Conservation (phyloP, 2,329 filamentous ascomycete species). For the Pleurostoma richardsiae region DNA sequence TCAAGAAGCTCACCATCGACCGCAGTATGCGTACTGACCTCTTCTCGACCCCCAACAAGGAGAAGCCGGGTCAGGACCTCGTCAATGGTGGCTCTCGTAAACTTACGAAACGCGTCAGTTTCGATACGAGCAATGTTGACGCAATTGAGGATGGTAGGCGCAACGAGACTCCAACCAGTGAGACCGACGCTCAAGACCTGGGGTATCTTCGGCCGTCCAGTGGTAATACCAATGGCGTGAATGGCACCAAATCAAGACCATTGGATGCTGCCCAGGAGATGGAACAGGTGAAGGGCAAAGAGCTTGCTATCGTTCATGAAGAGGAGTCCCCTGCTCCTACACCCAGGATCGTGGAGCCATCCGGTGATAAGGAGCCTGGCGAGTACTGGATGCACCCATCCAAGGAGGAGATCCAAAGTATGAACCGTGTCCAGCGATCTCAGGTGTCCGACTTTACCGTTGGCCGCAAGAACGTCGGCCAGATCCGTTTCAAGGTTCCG, state of each 20-base stretch:
- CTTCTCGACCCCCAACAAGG: conserved; percentile 56
- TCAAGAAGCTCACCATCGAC: conserved; percentile 93
- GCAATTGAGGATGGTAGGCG: conserved; percentile 32
- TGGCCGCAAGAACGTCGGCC: conserved; percentile 76
- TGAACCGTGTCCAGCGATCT: conserved; percentile 76
- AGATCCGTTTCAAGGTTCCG: conserved; percentile 72
- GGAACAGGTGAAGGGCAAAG: conserved; percentile 68
- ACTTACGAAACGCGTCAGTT: conserved; percentile 84
- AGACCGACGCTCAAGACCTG: conserved; percentile 48
- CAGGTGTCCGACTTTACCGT: conserved; percentile 72
- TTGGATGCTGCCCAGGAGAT: conserved; percentile 42
- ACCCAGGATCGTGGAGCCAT: conserved; percentile 16
- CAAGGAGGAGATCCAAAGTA: conserved; percentile 66
- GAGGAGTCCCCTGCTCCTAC: conserved; percentile 42
- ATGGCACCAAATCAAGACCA: conserved; percentile 30
- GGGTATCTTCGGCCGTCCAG: conserved; percentile 52
- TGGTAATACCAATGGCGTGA: conserved; percentile 33
- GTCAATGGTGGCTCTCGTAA: conserved; percentile 40
- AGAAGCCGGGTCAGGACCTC: conserved; percentile 35
- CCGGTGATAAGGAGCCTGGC: conserved; percentile 52
- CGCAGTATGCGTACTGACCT: conserved; percentile 73
- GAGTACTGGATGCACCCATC: conserved; percentile 84
- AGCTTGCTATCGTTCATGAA: conserved; percentile 75
- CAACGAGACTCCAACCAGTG: conserved; percentile 31
- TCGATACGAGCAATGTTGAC: conserved; percentile 63